These are phyloP conservation scores for Hericium rajendrae DNA, from an alignment of 768 basidiomycete species.

Conservation along the genomic window DNA sequence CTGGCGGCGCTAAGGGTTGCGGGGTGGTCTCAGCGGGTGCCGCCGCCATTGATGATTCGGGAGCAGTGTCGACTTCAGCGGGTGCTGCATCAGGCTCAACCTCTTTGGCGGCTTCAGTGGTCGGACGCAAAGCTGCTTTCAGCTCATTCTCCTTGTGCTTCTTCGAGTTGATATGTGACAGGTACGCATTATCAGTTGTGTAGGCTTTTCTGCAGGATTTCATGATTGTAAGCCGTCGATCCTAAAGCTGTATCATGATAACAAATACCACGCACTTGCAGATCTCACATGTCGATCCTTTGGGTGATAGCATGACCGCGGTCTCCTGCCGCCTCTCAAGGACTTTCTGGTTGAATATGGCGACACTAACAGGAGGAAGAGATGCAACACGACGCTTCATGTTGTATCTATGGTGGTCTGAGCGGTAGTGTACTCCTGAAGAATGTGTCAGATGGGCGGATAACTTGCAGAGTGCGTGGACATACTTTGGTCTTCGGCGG, in stretches of 20 bases:
- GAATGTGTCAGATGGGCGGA: neutral
- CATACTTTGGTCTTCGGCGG: conserved; percentile 77
- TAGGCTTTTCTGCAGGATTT: conserved; percentile 64
- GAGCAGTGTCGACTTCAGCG: neutral
- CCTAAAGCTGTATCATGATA: neutral
- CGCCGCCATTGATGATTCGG: neutral
- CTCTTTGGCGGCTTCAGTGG: conserved; percentile 5
- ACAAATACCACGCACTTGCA: conserved; percentile 42
- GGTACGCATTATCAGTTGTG: conserved; percentile 80
- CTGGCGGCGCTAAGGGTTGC: neutral
- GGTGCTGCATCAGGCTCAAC: neutral
- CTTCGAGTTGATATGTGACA: conserved; percentile 80
- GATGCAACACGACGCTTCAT: conserved; percentile 93
- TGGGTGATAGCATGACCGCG: conserved; percentile 50
- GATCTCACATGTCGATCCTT: conserved; percentile 56
- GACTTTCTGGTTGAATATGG: conserved; percentile 82
- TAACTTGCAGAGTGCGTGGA: conserved; percentile 7
- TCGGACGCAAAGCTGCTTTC: conserved; percentile 29
- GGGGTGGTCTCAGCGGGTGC: neutral
- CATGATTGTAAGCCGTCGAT: neutral
- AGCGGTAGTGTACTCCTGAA: conserved; percentile 78
- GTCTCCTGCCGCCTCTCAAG: conserved; percentile 70
- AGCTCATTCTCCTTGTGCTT: conserved; percentile 77
- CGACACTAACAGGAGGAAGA: conserved; percentile 72
- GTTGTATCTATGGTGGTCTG: conserved; percentile 96